These are phyloP conservation scores for Talaromyces sp. DNA, from an alignment of 2,329 filamentous ascomycete genomes.

Conservation along the genomic window DNA sequence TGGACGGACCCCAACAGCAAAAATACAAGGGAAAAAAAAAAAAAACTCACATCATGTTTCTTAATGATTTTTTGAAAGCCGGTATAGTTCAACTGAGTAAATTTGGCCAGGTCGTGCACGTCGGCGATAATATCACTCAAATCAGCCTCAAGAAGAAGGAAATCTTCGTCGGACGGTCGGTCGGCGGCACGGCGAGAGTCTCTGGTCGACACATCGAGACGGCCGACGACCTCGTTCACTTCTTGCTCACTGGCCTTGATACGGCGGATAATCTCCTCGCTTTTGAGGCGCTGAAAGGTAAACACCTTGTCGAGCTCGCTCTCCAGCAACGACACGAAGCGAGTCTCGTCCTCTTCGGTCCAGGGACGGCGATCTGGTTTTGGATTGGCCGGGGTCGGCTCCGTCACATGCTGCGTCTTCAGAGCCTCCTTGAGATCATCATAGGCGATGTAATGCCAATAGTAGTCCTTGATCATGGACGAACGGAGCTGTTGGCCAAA, in stretches of 20 bases:
- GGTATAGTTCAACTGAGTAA: constrained; percentile 96
- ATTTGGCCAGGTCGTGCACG: constrained; percentile 96
- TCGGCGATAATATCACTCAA: constrained; percentile 97
- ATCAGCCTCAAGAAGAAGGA: constrained; percentile 87
- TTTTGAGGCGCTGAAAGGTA: constrained; percentile 95
- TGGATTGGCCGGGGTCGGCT: constrained; percentile 41
- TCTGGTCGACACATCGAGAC: constrained; percentile 50
- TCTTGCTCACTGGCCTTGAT: constrained; percentile 86
- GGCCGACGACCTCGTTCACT: constrained; percentile 78
- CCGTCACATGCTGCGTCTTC: constrained; percentile 62
- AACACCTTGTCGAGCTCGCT: constrained; percentile 95
- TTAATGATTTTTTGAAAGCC: constrained; percentile 99
- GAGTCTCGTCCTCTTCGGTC: constrained; percentile 86
- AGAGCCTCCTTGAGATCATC: constrained; percentile 85
- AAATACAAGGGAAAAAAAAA: too few relatives aligned
- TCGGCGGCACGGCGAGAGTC: constrained; percentile 37
- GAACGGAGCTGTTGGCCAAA: constrained; percentile 97
- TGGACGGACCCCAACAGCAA: neutral
- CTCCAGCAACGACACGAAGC: constrained; percentile 82
- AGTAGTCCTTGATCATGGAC: constrained; percentile 93
- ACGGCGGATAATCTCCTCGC: constrained; percentile 86
- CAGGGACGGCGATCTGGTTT: constrained; percentile 60
- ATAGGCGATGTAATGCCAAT: constrained; percentile 97
- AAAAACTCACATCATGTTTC: constrained; percentile 79
- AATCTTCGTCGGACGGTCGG: constrained; percentile 80